Base-by-base conservation (phyloP, 2,329 filamentous ascomycete genomes). In the Biscogniauxia marginata region DNA sequence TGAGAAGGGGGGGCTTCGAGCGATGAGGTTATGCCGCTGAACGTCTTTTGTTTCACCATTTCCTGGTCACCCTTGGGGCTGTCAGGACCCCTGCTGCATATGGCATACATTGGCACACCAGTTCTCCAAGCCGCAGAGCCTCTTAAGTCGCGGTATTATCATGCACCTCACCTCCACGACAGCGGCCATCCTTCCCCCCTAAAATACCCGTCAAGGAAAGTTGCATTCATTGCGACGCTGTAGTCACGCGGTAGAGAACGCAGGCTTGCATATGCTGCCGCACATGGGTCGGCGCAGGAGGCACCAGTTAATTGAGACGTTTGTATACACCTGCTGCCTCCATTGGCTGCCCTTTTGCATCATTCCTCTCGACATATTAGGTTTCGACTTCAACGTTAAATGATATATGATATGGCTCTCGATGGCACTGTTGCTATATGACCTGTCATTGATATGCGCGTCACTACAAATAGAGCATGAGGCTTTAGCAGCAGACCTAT, bases 51-150 rank as follows among this genome's bases (percentile, higher is more conserved):
- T 39, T 39, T 39, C n/a, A 11, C 25, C n/a, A n/a, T 5, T n/a
- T 39, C 3, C 30, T 16, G 6, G 30, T 16, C 30, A 16, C 18
- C 23, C 21, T 44, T 23, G 39, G 13, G n/a, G 46, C 46, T 49
- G 39, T 54, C 50, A 52, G 23, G 11, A 56, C 47, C 56, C 56
- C 23, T 58, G 56, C 21, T 52, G 49, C 51, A 52, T 50, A 4
- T 19, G 47, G 30, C 16, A 23, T 45, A 39, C 51, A 55, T 49
- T 57, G 46, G 23, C 58, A 53, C 52, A 56, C 52, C 44, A 22
- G 20, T 25, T 46, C 39, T 48, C 48, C 20, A 43, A 23, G 22
- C 44, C 47, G 56, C 54, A 55, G 57, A 57, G 54, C 57, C 57
- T 57, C 54, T 30, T 50, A 39, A 30, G 20, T 20, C n/a, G 19